A percentile compares a stretch with the other conserved stretches of the same genome.
phyloP scores from a whole-genome alignment of 2,329 filamentous ascomycete genomes.

The Magnaporthiopsis incrustans region DNA sequence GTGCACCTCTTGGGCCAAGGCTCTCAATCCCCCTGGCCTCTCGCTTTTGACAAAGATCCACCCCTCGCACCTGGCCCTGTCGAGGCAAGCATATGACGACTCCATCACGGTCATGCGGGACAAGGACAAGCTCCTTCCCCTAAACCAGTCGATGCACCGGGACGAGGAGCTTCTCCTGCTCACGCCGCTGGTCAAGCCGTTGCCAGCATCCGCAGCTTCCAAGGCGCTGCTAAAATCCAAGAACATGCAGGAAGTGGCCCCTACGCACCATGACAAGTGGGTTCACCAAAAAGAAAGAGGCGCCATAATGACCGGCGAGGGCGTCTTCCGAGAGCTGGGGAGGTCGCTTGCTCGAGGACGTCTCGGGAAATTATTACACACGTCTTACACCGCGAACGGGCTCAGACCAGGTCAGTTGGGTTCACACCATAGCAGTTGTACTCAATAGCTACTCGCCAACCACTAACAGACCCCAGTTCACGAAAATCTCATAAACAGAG shows the following conservation, averaged over 20 bases:
- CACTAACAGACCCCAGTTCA: constrained; percentile 48
- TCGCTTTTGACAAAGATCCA: constrained; percentile 72
- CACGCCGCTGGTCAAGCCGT: constrained; percentile 81
- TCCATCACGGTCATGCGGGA: constrained; percentile 92
- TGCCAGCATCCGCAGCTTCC: constrained; percentile 82
- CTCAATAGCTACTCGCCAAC: no score
- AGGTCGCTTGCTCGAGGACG: constrained; percentile 78
- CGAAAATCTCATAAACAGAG: constrained; percentile 83
- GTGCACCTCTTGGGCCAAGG: constrained; percentile 86
- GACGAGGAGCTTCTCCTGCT: constrained; percentile 85
- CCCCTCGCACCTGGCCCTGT: constrained; percentile 71
- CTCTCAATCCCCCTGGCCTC: constrained; percentile 78
- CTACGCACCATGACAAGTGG: constrained; percentile 46
- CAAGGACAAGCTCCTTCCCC: constrained; percentile 73
- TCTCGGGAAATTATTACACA: constrained; percentile 81
- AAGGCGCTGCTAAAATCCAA: constrained; percentile 56
- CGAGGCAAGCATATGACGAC: constrained; percentile 78
- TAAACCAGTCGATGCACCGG: constrained; percentile 71
- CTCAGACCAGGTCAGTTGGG: constrained; percentile 57
- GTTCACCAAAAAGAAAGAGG: constrained; percentile 46
- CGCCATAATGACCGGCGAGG: constrained; percentile 80
- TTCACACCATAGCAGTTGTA: neutral
- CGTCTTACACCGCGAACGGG: constrained; percentile 90
- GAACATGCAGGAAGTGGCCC: constrained; percentile 25
- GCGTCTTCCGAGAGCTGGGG: constrained; percentile 84